Percentiles rank a stretch among this genome's conserved stretches.
These are phyloP conservation scores for Citrus australasica DNA, from an alignment of 345 rosid species.

Conservation along the genomic window DNA sequence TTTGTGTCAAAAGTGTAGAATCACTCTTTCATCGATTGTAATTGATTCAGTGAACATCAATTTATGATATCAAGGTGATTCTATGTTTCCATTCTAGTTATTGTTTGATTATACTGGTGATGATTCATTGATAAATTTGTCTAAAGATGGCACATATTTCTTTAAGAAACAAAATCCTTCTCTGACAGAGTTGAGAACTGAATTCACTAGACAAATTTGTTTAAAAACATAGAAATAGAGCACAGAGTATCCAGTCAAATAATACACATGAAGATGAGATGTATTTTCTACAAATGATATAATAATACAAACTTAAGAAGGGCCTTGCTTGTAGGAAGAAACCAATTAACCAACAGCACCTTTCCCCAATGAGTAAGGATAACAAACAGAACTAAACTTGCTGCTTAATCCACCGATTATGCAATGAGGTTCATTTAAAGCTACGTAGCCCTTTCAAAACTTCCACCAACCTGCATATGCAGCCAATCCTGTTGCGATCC, in stretches of 20 bases:
- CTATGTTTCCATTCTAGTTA: too few species aligned
- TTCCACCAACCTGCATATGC: constrained; percentile 78
- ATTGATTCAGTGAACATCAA: too few species aligned
- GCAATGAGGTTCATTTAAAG: constrained; percentile 4
- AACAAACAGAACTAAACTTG: constrained; percentile 6
- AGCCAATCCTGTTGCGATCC: constrained; percentile 69
- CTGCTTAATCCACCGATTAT: neutral
- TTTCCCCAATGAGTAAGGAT: neutral
- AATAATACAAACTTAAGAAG: constrained; percentile 17
- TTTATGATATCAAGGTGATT: too few species aligned
- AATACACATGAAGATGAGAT: constrained; percentile 19
- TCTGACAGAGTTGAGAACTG: neutral
- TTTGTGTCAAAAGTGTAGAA: too few species aligned
- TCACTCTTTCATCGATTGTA: too few species aligned
- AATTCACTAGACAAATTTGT: constrained; percentile 5
- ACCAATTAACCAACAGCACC: neutral
- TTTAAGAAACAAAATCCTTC: neutral
- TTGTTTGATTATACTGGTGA: too few species aligned
- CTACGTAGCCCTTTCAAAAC: constrained; percentile 50
- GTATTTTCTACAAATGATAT: constrained; percentile 25
- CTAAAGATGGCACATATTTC: neutral
- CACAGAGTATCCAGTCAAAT: constrained; percentile 4
- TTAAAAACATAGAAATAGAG: neutral
- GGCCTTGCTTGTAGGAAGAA: neutral
- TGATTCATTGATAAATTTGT: too few species aligned